These are phyloP conservation scores for Clonostachys chloroleuca DNA, from an alignment of 2,329 filamentous ascomycete species.

Conservation along the genomic window DNA sequence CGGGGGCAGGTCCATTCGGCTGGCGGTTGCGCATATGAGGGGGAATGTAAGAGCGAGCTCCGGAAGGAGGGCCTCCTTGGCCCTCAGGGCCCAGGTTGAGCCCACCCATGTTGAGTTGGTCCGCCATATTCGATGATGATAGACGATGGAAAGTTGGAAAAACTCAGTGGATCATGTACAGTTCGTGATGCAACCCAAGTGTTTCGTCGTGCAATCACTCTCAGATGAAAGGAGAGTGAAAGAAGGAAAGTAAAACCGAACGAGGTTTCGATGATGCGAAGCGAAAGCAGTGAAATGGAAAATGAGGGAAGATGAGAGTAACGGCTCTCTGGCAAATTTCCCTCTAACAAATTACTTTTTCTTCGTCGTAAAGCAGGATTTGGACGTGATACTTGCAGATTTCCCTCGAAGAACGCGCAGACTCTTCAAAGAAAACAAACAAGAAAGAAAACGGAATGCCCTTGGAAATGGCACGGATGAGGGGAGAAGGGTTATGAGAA, in stretches of 20 bases:
- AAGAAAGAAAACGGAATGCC: conserved; percentile 29
- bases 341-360: conserved; percentile 23
- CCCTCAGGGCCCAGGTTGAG: conserved; percentile 55
- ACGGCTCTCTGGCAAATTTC: conserved; percentile 10
- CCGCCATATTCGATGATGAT: conserved; percentile 59
- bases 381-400: conserved; percentile 5
- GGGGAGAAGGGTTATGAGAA: conserved; percentile 11
- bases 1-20: conserved; percentile 24
- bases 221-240: conserved; percentile 20
- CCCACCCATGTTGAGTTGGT: conserved; percentile 78
- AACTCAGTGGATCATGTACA: too few species aligned
- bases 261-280: conserved; percentile 18
- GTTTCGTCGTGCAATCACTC: conserved; percentile 13
- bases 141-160: conserved; percentile 9
- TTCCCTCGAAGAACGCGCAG: conserved; percentile 32
- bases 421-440: conserved; percentile 39
- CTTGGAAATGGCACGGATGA: conserved; percentile 14
- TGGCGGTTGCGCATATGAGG: conserved; percentile 71
- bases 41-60: conserved; percentile 71
- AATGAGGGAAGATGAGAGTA: conserved; percentile 3
- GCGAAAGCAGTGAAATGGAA: conserved; percentile 13
- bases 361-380: conserved; percentile 7
- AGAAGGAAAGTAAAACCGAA: conserved; percentile 15
- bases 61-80: conserved; percentile 15
- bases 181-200: not conserved